These are phyloP conservation scores for Didymella sp. DNA, from an alignment of 2,329 filamentous ascomycete species.

Conservation along the genomic window DNA sequence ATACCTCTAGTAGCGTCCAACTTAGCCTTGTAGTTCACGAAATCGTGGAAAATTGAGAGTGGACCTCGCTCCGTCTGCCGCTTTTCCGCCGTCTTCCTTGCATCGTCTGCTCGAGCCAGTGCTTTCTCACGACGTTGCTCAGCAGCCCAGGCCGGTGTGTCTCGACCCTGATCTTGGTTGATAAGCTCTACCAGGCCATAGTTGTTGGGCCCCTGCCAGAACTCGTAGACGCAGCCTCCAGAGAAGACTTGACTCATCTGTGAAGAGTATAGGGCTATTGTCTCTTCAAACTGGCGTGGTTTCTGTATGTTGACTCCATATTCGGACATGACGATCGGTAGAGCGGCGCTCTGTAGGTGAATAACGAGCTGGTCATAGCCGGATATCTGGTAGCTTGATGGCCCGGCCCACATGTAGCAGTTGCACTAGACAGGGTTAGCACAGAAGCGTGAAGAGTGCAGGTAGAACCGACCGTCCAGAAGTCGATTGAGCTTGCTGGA, in stretches of 20 bases:
- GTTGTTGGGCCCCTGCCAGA: constrained; percentile 13
- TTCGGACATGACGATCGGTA: constrained; percentile 22
- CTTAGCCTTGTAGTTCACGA: constrained; percentile 12
- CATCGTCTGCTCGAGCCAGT: not conserved
- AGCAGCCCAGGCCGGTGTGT: not conserved
- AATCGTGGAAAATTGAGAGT: constrained; percentile 12
- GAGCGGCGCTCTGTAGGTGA: constrained; percentile 2
- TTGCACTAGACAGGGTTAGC: constrained; percentile 7
- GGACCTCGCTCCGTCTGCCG: constrained; percentile 8
- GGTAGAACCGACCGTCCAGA: constrained; percentile 13
- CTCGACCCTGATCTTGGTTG: not conserved
- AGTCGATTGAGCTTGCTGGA: constrained; percentile 14
- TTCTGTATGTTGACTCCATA: constrained; percentile 10
- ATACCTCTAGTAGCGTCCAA: constrained; percentile 4
- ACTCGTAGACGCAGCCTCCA: constrained; percentile 23
- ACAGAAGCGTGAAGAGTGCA: no score
- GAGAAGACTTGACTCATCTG: constrained; percentile 20
- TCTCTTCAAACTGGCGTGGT: constrained; percentile 17
- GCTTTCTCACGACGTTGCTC: not conserved
- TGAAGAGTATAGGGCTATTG: constrained; percentile 18
- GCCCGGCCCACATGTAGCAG: constrained; percentile 13
- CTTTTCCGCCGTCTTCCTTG: constrained; percentile 10
- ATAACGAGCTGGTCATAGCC: constrained; percentile 4
- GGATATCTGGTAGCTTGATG: constrained; percentile 8
- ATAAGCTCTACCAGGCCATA: constrained; percentile 20